A percentile compares a stretch with the other conserved stretches of the same genome.
Evolutionary conservation across 2,329 filamentous ascomycete genomes (phyloP).

Genomic region (Periglandula ipomoeae): DNA sequence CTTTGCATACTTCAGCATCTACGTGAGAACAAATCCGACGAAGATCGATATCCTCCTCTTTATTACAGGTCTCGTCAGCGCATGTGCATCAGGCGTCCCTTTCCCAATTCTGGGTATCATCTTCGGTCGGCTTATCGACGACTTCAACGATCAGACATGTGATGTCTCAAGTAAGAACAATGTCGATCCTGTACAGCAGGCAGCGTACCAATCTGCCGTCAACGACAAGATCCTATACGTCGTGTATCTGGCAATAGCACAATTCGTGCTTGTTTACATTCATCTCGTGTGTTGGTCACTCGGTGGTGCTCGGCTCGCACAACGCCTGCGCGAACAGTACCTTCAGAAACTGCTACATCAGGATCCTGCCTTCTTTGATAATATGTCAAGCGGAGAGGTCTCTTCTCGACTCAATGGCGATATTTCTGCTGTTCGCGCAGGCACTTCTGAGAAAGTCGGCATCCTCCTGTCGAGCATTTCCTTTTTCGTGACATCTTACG

Average conservation of each 20-base stretch:
- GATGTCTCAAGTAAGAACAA: conserved; percentile 13
- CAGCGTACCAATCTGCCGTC: too few relatives aligned
- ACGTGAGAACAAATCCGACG: conserved; percentile 9
- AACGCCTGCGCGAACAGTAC: conserved; percentile 47
- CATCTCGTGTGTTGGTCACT: conserved; percentile 52
- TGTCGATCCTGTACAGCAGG: too few relatives aligned
- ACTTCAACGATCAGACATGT: conserved; percentile 36
- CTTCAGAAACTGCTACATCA: conserved; percentile 45
- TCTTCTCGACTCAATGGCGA: conserved; percentile 48
- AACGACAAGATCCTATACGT: conserved; percentile 44
- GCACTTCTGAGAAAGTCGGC: conserved; percentile 56
- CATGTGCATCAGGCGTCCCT: conserved; percentile 32
- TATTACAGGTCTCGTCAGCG: conserved; percentile 8
- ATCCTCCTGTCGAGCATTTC: conserved; percentile 36
- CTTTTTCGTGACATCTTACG: conserved; percentile 49
- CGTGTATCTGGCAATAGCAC: conserved; percentile 50
- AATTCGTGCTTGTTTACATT: conserved; percentile 48
- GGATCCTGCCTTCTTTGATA: conserved; percentile 49
- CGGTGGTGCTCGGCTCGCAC: conserved; percentile 45
- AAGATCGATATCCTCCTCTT: conserved; percentile 11
- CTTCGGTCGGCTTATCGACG: conserved; percentile 45
- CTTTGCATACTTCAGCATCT: conserved; percentile 5
- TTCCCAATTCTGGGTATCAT: conserved; percentile 47
- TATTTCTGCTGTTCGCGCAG: conserved; percentile 49
- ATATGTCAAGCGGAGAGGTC: conserved; percentile 44